Evolutionary conservation across 2,329 filamentous ascomycete genomes (phyloP), one percentile per base, ranked within the genome.

Genomic region (Knufia petricola): DNA sequence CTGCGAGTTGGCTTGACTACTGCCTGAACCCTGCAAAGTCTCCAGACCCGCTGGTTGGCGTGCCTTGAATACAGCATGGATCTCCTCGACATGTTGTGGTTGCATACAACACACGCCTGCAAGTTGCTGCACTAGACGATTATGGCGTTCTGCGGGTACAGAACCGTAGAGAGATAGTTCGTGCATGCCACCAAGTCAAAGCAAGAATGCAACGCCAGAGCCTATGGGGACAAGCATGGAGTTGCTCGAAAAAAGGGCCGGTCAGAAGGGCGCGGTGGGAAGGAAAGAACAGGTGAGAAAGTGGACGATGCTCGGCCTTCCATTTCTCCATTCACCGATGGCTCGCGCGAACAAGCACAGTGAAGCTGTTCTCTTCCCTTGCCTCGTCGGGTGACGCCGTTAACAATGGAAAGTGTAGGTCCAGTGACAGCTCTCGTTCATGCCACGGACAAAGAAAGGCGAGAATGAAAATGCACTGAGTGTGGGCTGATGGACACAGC

Each of bases 101-200:
- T 80, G 78, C 71, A 78, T 78, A 57, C 74, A 76, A 43, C 78
- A 74, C 48, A 81, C 64, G 46, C 79, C 79, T 32, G 78, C 73
- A 40, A 83, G 69, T 57, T 82, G 76, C 59, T 78, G 75, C 47
- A 81, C 66, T 15, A 81, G 69, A 62, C 78, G 77, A 60, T 75
- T 68, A 67, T 81, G 77, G 58, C 78, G 76, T 32, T 71, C 64
- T 28, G 65, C 62, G 8, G 77, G 71, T 49, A 82, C 70, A 59
- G 77, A 74, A 58, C 75, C 77, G 64, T 76, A 80, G 39, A 82
- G 71, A 41, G 79, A 66, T 56, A 80, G 69, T 67, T 82, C 78
- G 64, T 82, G 77, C 78, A 82, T 81, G n/a, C n/a, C n/a, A n/a
- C n/a, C n/a, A n/a, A n/a, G n/a, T n/a, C n/a, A n/a, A n/a, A n/a